phyloP scores from a whole-genome alignment of 306 rosid species.

The Abrus precatorius region DNA sequence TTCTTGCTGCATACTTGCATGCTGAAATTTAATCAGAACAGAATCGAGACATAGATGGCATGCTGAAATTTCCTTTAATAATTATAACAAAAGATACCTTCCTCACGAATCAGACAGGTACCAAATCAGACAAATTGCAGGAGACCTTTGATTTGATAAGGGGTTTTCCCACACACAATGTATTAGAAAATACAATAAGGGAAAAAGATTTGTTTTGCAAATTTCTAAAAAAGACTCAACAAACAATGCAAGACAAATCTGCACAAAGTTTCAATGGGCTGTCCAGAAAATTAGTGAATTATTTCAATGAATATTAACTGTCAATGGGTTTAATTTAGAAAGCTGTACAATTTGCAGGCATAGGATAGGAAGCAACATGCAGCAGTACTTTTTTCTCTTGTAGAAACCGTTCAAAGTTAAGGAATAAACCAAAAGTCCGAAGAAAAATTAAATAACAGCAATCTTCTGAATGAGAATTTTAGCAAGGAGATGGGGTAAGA shows the following conservation, averaged over 20 bases:
- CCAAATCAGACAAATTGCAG: not conserved
- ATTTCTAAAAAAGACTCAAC: not conserved
- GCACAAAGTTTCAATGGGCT: not conserved
- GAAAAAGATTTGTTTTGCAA: not conserved
- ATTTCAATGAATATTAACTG: slow-evolving; percentile 4
- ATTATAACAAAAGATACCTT: slow-evolving; percentile 22
- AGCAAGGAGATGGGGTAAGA: not conserved
- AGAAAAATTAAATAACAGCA: not conserved
- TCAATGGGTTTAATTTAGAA: not conserved
- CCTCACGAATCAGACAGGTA: not conserved
- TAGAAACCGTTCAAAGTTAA: slow-evolving; percentile 18
- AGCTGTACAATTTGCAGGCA: not conserved
- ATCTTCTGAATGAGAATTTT: slow-evolving; percentile 12
- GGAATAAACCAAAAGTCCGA: not conserved
- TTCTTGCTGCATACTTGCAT: not conserved
- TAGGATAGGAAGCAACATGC: not conserved
- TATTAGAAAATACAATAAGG: not conserved
- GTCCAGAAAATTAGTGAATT: slow-evolving; percentile 1
- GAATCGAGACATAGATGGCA: not conserved
- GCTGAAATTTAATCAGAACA: slow-evolving; percentile 1
- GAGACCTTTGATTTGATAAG: not conserved
- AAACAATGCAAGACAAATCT: not conserved
- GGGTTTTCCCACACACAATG: slow-evolving; percentile 10
- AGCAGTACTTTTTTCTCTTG: slow-evolving; percentile 5
- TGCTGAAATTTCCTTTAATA: slow-evolving; percentile 3